Conservation (phyloP, 1,284 basidiomycete genomes). For the Caloboletus inedulis region DNA sequence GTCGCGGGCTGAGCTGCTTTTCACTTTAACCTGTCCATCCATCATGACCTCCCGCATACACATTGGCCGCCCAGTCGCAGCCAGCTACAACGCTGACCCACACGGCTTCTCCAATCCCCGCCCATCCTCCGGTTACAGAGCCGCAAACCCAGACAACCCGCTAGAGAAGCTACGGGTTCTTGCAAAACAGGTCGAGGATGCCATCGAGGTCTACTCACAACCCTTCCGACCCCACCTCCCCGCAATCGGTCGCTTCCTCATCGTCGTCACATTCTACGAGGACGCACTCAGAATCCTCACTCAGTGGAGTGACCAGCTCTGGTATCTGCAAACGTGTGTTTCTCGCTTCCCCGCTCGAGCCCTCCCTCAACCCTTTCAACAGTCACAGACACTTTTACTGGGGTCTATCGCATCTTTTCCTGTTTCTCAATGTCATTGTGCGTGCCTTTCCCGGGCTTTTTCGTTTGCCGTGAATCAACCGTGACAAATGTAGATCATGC, state of each 20-base stretch:
- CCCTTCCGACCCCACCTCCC: conserved; percentile 95
- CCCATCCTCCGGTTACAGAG: conserved; percentile 65
- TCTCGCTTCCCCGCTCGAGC: conserved; percentile 1
- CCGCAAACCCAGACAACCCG: conserved; percentile 78
- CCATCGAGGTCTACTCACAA: conserved; percentile 89
- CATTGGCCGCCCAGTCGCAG: conserved; percentile 69
- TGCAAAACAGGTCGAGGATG: conserved; percentile 85
- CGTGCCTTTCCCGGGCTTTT: conserved; percentile 36
- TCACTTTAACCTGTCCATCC: conserved; percentile 13
- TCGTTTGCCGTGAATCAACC: not conserved
- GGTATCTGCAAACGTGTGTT: conserved; percentile 83
- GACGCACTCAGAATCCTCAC: conserved; percentile 92
- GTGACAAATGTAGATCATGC: conserved; percentile 73
- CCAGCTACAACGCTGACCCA: conserved; percentile 61
- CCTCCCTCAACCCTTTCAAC: conserved; percentile 6
- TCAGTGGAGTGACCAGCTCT: conserved; percentile 95
- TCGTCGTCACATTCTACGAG: conserved; percentile 98
- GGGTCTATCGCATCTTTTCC: conserved; percentile 92
- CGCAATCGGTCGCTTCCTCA: conserved; percentile 92
- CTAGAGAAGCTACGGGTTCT: conserved; percentile 79
- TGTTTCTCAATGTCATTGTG: conserved; percentile 89
- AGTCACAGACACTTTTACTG: conserved; percentile 94
- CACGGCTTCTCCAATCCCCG: conserved; percentile 70
- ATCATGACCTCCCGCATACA: conserved; percentile 80
- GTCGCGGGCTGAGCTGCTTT: conserved; percentile 1